Base-by-base conservation (phyloP, 345 rosid species). In the Salix viminalis region DNA sequence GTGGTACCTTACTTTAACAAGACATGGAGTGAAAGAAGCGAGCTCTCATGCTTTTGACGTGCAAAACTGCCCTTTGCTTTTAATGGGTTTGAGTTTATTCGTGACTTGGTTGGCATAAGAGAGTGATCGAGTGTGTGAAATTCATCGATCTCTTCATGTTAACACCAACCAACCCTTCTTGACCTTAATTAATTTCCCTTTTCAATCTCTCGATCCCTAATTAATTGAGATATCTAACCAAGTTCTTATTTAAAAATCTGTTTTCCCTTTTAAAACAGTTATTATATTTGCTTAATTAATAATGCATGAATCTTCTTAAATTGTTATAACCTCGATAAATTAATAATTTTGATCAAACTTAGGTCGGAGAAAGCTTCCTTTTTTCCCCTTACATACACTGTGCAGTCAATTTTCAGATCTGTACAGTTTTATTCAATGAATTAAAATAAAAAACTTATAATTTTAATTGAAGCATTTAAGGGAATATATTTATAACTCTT, bases 31-130 rank as follows among this genome's bases (percentile, higher is more conserved):
- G 81, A 77, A 77, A 23, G 83, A 71, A n/a, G 61, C 0, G 0
- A 79, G 70, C 67, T 15, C 23, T 80, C 87, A 78, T 65, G 81
- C 73, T 78, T 84, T 77, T 75, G 83, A 81, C 85, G 85, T 81
- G 82, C 79, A 73, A 70, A n/a, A 10, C 76, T 52, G 10, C 50
- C 34, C 79, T 79, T 83, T 80, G 42, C 72, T 83, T 85, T 78
- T 67, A 67, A 6, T 71, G 76, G 52, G 73, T 75, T 65, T 36
- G 73, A 76, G 72, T 80, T 69, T 67, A 74, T 83, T 80, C 76
- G 78, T 78, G 70, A 72, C 78, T 70, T 71, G 52, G 41, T 69
- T 78, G 58, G 73, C 74, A 21, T 46, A 18, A 69, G 68, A 69
- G 65, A 76, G 76, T 28, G 41, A 24, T 24, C 26, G 26, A 75